Conservation (phyloP, 441 rosid genomes). For the Manihot esculenta region DNA sequence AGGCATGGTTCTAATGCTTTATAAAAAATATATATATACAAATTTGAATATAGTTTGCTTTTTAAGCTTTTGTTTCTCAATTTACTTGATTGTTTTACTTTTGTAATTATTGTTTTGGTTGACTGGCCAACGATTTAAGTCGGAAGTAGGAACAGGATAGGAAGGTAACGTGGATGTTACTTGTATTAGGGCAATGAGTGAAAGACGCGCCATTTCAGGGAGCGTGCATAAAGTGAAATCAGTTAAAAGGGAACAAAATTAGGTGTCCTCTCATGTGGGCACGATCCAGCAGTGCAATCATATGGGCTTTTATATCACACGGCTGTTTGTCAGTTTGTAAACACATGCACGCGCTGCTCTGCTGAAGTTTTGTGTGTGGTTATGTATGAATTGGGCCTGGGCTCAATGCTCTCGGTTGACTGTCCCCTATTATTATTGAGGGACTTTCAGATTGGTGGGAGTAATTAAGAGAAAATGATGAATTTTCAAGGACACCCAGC, state of each 20-base stretch:
- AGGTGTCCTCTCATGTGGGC: constrained; percentile 11
- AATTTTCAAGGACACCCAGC: no score
- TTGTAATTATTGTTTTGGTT: background rate
- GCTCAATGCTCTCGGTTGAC: no score
- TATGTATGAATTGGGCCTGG: no score
- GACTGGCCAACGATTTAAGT: background rate
- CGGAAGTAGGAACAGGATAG: background rate
- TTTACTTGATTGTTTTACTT: no score
- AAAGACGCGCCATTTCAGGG: background rate
- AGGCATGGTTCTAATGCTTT: no score
- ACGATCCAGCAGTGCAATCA: constrained; percentile 10
- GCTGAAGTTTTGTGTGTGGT: no score
- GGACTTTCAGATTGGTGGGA: no score
- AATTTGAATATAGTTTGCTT: no score
- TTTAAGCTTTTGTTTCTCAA: no score
- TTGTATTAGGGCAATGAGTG: background rate
- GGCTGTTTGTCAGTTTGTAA: constrained; percentile 15
- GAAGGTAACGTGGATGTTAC: background rate
- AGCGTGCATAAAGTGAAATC: constrained; percentile 4
- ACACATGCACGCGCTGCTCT: background rate
- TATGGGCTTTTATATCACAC: constrained; percentile 2
- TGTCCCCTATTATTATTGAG: no score
- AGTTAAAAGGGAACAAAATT: constrained; percentile 2
- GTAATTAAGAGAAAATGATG: no score
- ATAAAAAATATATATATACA: no score